Base-by-base conservation (phyloP, 768 basidiomycete species). In the Boletus sp. region DNA sequence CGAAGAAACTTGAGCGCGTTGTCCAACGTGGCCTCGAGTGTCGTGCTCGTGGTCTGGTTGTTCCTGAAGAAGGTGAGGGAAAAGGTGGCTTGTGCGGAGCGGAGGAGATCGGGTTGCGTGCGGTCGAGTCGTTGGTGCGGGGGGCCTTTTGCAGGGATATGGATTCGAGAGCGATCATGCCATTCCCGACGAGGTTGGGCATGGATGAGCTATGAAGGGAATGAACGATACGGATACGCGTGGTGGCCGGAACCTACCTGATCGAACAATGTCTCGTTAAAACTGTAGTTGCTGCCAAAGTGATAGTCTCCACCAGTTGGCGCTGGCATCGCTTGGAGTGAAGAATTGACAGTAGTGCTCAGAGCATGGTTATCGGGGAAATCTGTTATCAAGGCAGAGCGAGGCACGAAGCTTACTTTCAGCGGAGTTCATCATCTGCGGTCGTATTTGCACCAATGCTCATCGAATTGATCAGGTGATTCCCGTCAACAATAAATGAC, bases 401-500 rank as follows among this genome's bases (percentile, higher is more conserved):
- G 5, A 19, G 38, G 38, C 0, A 13, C 10, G 21, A 39, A 44
- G 9, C 5, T 41, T 37, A 50, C 64, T 64, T 38, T 38, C 37
- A 11, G 35, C 53, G 55, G 46, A 58, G 37, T 21, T 53, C 19
- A 47, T 14, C 23, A 0, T 61, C 38, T 17, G 47, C 56, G 6
- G 62, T 66, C 14, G 55, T 45, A 23, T 65, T 65, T 42, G 56
- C 57, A 35, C 62, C 64, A 23, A 65, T 65, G 43, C 50, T 54
- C 64, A 65, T 65, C 56, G 63, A 50, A 32, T 65, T 65, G 15
- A 64, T 65, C 56, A 65, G 44, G 29, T 66, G 64, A n/a, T 65
- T 65, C 5, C 64, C 64, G 17, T 65, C 64, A 10, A 65, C 64
- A 15, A 65, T 1, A 17, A 65, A 65, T 33, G 64, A 51, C 59